Conservation (phyloP, 495 filamentous ascomycete genomes). For the Penicillium paradoxum region DNA sequence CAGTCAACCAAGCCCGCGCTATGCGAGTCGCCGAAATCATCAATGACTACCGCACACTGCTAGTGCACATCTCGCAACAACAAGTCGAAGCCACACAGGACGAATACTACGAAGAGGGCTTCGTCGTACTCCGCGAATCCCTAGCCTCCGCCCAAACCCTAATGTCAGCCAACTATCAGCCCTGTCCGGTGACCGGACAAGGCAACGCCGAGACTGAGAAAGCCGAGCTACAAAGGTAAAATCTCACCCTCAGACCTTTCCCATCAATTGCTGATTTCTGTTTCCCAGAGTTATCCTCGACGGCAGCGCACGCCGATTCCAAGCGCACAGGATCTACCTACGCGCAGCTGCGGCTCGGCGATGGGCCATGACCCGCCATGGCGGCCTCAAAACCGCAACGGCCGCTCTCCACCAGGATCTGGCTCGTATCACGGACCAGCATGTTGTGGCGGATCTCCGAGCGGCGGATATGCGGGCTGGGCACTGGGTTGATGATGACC, state of each 20-base stretch:
- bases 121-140: slow-evolving; percentile 69
- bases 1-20: slow-evolving; percentile 82
- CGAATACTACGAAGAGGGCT: slow-evolving; percentile 77
- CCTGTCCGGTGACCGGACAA: slow-evolving; percentile 43
- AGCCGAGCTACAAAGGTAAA: slow-evolving; percentile 68
- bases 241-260: background rate
- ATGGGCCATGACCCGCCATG: slow-evolving; percentile 71
- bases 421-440: slow-evolving; percentile 60
- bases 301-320: slow-evolving; percentile 72
- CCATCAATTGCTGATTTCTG: background rate
- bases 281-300: slow-evolving; percentile 66
- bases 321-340: slow-evolving; percentile 80
- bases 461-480: slow-evolving; percentile 60
- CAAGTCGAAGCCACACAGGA: slow-evolving; percentile 52
- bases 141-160: slow-evolving; percentile 68
- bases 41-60: slow-evolving; percentile 76
- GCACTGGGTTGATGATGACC: slow-evolving; percentile 73
- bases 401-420: slow-evolving; percentile 58
- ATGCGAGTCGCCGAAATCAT: slow-evolving; percentile 79
- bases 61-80: slow-evolving; percentile 71
- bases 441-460: slow-evolving; percentile 60
- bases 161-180: slow-evolving; percentile 63
- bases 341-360: slow-evolving; percentile 69
- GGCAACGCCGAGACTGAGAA: slow-evolving; percentile 65
- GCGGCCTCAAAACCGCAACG: slow-evolving; percentile 55